Percentiles rank a stretch among this genome's conserved stretches.
phyloP scores from a whole-genome alignment of 2,329 filamentous ascomycete genomes.

The Fusarium compactum region DNA sequence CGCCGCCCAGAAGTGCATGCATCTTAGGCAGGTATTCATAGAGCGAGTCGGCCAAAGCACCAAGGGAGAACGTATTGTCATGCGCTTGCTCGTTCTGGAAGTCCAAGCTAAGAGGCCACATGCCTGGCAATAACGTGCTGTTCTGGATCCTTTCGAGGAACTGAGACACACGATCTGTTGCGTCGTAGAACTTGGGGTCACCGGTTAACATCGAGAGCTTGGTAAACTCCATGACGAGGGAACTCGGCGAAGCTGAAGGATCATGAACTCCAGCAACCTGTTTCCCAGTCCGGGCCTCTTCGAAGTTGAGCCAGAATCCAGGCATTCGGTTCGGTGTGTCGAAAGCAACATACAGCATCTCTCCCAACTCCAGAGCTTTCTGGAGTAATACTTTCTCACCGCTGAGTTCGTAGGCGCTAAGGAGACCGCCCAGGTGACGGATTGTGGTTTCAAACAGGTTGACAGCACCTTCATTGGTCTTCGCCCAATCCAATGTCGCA shows the following conservation, averaged over 20 bases:
- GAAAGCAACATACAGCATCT: slow-evolving; percentile 67
- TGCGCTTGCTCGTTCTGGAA: slow-evolving; percentile 65
- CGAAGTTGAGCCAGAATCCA: slow-evolving; percentile 60
- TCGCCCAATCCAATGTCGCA: slow-evolving; percentile 64
- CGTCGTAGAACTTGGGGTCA: slow-evolving; percentile 81
- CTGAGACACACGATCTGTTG: slow-evolving; percentile 78
- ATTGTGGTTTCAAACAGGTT: slow-evolving; percentile 69
- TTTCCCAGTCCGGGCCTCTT: slow-evolving; percentile 56
- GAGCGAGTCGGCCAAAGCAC: slow-evolving; percentile 67
- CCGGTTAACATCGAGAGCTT: slow-evolving; percentile 79
- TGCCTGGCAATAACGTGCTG: slow-evolving; percentile 76
- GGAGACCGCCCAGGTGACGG: slow-evolving; percentile 64
- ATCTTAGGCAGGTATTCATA: slow-evolving; percentile 74
- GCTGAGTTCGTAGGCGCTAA: slow-evolving; percentile 65
- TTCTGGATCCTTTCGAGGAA: slow-evolving; percentile 77
- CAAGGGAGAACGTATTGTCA: slow-evolving; percentile 61
- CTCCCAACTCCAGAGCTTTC: slow-evolving; percentile 49
- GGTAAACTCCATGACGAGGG: slow-evolving; percentile 80
- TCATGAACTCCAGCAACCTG: slow-evolving; percentile 64
- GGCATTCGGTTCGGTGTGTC: slow-evolving; percentile 67
- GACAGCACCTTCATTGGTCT: slow-evolving; percentile 57
- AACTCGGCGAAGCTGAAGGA: slow-evolving; percentile 66
- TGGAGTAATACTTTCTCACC: slow-evolving; percentile 54
- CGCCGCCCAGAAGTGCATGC: slow-evolving; percentile 74
- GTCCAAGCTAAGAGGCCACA: slow-evolving; percentile 80